Evolutionary conservation across 2,329 filamentous ascomycete species (phyloP).

Genomic region (Aureobasidium melanogenum): DNA sequence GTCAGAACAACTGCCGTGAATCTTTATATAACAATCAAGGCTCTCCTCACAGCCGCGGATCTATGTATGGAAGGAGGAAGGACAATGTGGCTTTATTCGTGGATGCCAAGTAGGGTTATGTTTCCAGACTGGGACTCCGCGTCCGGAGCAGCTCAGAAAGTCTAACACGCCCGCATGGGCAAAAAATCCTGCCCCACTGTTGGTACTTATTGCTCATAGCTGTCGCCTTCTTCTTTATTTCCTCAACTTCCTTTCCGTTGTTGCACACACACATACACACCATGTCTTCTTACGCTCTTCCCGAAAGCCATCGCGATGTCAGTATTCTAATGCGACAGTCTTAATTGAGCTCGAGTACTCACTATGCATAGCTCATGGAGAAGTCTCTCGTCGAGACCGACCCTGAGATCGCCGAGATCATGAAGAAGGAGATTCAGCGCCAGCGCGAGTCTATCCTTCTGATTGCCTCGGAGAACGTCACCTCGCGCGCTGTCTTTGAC

Average conservation of each 20-base stretch:
- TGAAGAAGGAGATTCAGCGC: conserved; percentile 92
- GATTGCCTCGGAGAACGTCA: conserved; percentile 99
- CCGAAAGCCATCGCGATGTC: conserved; percentile 58
- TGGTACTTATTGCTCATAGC: not conserved
- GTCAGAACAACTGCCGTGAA: not conserved
- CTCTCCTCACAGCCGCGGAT: not conserved
- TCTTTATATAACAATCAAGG: not conserved
- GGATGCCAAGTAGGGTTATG: not conserved
- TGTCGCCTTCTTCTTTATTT: not conserved
- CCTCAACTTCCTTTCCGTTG: not conserved
- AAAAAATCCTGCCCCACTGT: conserved; percentile 8
- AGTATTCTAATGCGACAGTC: conserved; percentile 22
- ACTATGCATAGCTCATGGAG: conserved; percentile 71
- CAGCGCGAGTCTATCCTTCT: conserved; percentile 98
- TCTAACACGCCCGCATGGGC: not conserved
- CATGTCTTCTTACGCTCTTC: conserved; percentile 47
- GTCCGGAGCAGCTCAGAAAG: conserved; percentile 1
- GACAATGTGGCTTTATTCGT: not conserved
- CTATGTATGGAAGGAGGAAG: not conserved
- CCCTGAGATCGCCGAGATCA: conserved; percentile 90
- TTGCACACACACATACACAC: conserved; percentile 4
- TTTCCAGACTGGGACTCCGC: not conserved
- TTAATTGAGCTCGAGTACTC: not conserved
- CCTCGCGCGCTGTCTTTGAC: conserved; percentile 95
- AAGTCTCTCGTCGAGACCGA: conserved; percentile 86